These are phyloP conservation scores for Daldinia sp. DNA, from an alignment of 2,329 filamentous ascomycete genomes.

Conservation along the genomic window DNA sequence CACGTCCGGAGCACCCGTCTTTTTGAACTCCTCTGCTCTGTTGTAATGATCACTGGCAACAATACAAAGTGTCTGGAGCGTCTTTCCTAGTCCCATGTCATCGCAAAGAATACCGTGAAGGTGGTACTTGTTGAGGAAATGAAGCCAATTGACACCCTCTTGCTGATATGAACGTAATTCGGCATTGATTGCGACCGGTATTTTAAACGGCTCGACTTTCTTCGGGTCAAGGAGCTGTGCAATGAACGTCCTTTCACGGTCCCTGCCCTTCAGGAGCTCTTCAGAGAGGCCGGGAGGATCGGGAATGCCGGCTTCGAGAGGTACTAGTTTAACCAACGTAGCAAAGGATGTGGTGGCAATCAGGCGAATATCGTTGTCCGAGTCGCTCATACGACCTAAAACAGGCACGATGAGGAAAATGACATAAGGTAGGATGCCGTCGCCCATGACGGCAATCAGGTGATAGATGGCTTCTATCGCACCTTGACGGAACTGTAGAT, in stretches of 20 bases:
- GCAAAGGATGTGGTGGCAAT: constrained; percentile 97
- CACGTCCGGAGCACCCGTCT: constrained; percentile 81
- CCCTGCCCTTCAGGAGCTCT: constrained; percentile 87
- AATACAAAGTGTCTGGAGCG: constrained; percentile 95
- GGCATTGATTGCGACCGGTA: constrained; percentile 97
- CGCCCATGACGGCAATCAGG: constrained; percentile 97
- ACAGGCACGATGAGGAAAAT: constrained; percentile 99
- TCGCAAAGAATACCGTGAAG: constrained; percentile 98
- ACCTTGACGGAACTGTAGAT: constrained; percentile 90
- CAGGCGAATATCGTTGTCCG: constrained; percentile 92
- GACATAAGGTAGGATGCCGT: constrained; percentile 94
- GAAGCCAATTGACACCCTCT: constrained; percentile 98
- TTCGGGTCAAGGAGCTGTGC: constrained; percentile 95
- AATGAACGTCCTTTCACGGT: constrained; percentile 96
- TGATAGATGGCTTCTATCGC: constrained; percentile 97
- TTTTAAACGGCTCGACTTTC: constrained; percentile 93
- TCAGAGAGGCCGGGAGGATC: constrained; percentile 94
- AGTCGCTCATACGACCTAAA: constrained; percentile 97
- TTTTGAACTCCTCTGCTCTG: constrained; percentile 88
- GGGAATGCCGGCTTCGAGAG: constrained; percentile 95
- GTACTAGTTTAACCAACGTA: constrained; percentile 95
- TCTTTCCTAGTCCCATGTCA: constrained; percentile 99
- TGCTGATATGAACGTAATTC: constrained; percentile 97
- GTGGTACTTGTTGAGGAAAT: constrained; percentile 98
- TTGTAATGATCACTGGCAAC: constrained; percentile 97